A percentile compares a stretch with the other conserved stretches of the same genome.
phyloP scores from a whole-genome alignment of 768 basidiomycete species.

The Clavaria fumosa region DNA sequence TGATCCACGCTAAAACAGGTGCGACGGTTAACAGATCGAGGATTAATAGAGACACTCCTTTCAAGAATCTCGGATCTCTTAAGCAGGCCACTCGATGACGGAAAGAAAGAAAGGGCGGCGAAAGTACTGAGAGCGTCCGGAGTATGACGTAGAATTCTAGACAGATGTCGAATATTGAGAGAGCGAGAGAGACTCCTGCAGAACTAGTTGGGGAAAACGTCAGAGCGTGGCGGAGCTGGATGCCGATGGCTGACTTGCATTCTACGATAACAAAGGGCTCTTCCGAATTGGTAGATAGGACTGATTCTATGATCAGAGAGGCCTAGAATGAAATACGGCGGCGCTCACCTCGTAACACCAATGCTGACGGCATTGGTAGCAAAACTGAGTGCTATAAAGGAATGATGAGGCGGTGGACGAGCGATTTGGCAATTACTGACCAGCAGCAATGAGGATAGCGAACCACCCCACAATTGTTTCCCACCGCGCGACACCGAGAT shows the following conservation, averaged over 20 bases:
- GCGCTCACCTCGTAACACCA: constrained; percentile 20
- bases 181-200: constrained; percentile 23
- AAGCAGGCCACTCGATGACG: constrained; percentile 8
- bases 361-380: constrained; percentile 24
- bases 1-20: constrained; percentile 21
- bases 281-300: constrained; percentile 20
- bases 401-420: neutral
- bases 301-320: constrained; percentile 11
- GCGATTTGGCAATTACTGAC: constrained; percentile 14
- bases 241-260: neutral
- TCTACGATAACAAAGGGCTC: constrained; percentile 10
- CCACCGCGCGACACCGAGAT: constrained; percentile 12
- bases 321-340: constrained; percentile 8
- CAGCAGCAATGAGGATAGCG: constrained; percentile 19
- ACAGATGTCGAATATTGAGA: constrained; percentile 20
- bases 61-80: constrained; percentile 18
- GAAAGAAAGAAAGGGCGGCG: constrained; percentile 6
- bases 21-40: constrained; percentile 28
- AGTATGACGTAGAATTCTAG: constrained; percentile 24
- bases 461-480: constrained; percentile 5
- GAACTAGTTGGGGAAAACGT: too few species aligned
- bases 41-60: constrained; percentile 25
- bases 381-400: constrained; percentile 23
- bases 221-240: neutral
- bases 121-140: constrained; percentile 19